Percentiles rank a stretch among this genome's conserved stretches.
These are phyloP conservation scores for Fagopyrum esculentum DNA, from an alignment of 148 eudicot species.

Conservation along the genomic window DNA sequence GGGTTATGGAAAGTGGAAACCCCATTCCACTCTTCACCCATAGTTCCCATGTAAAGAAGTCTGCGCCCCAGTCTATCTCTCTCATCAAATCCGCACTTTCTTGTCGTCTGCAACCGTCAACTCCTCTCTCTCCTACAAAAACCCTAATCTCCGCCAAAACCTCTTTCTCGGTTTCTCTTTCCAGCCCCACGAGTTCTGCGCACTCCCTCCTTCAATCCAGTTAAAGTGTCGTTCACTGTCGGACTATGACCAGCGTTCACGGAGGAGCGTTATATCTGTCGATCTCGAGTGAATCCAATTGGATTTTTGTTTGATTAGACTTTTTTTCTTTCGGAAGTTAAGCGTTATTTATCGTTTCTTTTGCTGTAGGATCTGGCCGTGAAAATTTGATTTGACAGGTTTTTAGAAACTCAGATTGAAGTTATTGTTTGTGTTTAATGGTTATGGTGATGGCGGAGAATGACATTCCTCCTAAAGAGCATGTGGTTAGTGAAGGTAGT, in stretches of 20 bases:
- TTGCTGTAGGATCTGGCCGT: neutral
- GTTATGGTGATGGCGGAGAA: slow-evolving; percentile 35
- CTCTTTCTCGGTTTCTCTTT: slow-evolving; percentile 4
- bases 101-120: slow-evolving; percentile 18
- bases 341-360: neutral
- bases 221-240: neutral
- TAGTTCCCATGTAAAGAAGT: slow-evolving; percentile 3
- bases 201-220: neutral
- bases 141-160: slow-evolving; percentile 16
- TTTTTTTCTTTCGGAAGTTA: neutral
- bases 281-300: neutral
- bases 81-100: slow-evolving; percentile 13
- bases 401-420: neutral
- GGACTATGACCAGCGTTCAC: neutral
- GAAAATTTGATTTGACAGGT: neutral
- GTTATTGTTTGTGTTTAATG: neutral
- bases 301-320: neutral
- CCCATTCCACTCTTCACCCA: neutral
- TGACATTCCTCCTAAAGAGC: slow-evolving; percentile 23
- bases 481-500: slow-evolving; percentile 14
- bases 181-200: neutral
- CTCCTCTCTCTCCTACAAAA: slow-evolving; percentile 2
- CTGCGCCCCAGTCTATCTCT: slow-evolving; percentile 8
- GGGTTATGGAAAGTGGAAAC: neutral
- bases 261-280: neutral